Evolutionary conservation across 2,329 filamentous ascomycete genomes (phyloP).

Genomic region (Epichloe baconii): DNA sequence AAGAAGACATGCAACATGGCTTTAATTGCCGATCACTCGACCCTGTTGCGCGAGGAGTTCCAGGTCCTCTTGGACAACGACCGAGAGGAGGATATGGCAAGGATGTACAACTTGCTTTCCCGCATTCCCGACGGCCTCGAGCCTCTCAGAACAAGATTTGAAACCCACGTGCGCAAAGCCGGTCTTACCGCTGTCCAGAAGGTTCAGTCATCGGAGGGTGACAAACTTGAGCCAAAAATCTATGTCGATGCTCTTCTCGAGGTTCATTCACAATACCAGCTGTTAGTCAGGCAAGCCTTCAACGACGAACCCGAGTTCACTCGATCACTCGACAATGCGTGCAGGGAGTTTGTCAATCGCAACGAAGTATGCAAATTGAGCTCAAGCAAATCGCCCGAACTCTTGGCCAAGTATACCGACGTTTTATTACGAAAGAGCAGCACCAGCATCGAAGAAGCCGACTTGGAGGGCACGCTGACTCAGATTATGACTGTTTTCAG

Average conservation of each 20-base stretch:
- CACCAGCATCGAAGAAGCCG: constrained; percentile 84
- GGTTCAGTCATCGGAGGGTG: constrained; percentile 70
- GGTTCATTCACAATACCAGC: constrained; percentile 86
- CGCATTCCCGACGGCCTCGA: constrained; percentile 86
- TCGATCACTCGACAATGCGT: constrained; percentile 88
- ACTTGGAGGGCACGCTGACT: constrained; percentile 74
- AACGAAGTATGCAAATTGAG: constrained; percentile 92
- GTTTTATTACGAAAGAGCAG: constrained; percentile 84
- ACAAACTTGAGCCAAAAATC: constrained; percentile 87
- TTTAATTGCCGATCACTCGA: constrained; percentile 77
- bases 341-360: constrained; percentile 93
- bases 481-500: constrained; percentile 99
- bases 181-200: constrained; percentile 83
- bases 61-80: constrained; percentile 88
- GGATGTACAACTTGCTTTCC: constrained; percentile 88
- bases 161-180: constrained; percentile 83
- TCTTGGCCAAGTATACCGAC: constrained; percentile 92
- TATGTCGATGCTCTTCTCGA: constrained; percentile 93
- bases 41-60: constrained; percentile 86
- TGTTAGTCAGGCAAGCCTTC: constrained; percentile 83
- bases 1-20: constrained; percentile 82
- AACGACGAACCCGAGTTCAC: constrained; percentile 95
- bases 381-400: constrained; percentile 85
- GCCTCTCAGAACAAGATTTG: constrained; percentile 74
- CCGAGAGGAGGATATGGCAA: constrained; percentile 84